Evolutionary conservation across 257 asterid species (phyloP).

Genomic region (Capsicum chinense): DNA sequence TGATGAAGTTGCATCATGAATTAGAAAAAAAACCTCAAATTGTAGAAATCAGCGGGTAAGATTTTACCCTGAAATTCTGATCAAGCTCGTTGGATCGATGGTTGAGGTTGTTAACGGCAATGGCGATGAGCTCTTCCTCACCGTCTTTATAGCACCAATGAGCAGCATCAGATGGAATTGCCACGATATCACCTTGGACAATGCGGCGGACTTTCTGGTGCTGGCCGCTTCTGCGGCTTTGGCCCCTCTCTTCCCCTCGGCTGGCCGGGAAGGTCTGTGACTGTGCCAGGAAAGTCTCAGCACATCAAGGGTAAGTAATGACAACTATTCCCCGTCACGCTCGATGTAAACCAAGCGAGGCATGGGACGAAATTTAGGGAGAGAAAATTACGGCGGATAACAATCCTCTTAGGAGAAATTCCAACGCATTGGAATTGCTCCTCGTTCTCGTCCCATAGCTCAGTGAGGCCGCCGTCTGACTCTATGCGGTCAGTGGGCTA

Average conservation of each 20-base stretch:
- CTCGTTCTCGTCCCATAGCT: constrained; percentile 55
- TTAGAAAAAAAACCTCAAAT: too few species aligned
- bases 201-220: constrained; percentile 55
- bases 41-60: too few species aligned
- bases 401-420: constrained; percentile 55
- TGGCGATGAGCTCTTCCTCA: constrained; percentile 51
- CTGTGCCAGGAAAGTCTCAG: constrained; percentile 62
- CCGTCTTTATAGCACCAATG: constrained; percentile 73
- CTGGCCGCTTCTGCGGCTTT: constrained; percentile 42
- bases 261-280: constrained; percentile 41
- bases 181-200: constrained; percentile 56
- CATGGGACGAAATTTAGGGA: constrained; percentile 38
- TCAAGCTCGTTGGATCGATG: constrained; percentile 70
- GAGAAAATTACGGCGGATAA: constrained; percentile 53
- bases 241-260: constrained; percentile 30
- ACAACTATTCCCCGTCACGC: constrained; percentile 59
- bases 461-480: constrained; percentile 65
- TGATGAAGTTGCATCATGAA: too few species aligned
- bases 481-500: constrained; percentile 43
- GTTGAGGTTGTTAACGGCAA: constrained; percentile 46
- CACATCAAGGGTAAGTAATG: constrained; percentile 60
- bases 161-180: constrained; percentile 59
- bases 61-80: constrained; percentile 52
- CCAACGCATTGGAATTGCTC: constrained; percentile 70
- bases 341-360: constrained; percentile 46